Base-by-base conservation (phyloP, 495 filamentous ascomycete species). In the Extremus antarcticus region DNA sequence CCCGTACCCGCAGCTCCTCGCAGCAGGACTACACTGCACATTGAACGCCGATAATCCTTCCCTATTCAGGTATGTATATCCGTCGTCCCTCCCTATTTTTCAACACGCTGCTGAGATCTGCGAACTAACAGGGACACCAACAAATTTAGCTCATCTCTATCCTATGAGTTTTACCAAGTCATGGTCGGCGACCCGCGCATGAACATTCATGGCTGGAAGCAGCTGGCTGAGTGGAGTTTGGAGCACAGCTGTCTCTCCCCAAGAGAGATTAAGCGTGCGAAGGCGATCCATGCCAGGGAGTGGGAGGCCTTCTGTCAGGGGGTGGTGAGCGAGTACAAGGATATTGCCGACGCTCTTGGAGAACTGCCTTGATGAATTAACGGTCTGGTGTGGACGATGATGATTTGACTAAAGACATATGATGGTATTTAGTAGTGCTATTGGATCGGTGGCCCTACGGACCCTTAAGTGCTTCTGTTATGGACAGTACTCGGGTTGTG, bases 1-100 rank as follows among this genome's bases (percentile, higher is more conserved):
- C 53, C 65, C 67, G 17, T 71, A 61, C 46, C 65, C 67, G 22
- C 48, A 63, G 35, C 51, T 71, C 25, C 63, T 71, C 23, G 67
- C 67, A 9, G 64, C 66, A 11, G 67, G 67, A 0, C 56, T 71
- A 15, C 67, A 64, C 17, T 71, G 68, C 52, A 68, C 67, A 10
- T 54, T 71, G 3, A 71, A 71, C 35, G 66, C 64, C 24, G 68
- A 71, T 58, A 71, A 71, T 50, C 68, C 68, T 46, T 68, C 68
- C 2, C 63, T 71, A 2, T 71, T 68, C 57, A 65, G 64, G 68
- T 70, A 64, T 51, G 49, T 29, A 7, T 25, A 45, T 48, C 3
- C 46, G 7, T 25, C 46, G 13, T 4, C 9, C 9, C 17, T 45
- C 55, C 38, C 50, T 40, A 32, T 45, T 57, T 9, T 45, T 45